Base-by-base conservation (phyloP, 352 stramenopile species). In the Globisporangium alternatum region DNA sequence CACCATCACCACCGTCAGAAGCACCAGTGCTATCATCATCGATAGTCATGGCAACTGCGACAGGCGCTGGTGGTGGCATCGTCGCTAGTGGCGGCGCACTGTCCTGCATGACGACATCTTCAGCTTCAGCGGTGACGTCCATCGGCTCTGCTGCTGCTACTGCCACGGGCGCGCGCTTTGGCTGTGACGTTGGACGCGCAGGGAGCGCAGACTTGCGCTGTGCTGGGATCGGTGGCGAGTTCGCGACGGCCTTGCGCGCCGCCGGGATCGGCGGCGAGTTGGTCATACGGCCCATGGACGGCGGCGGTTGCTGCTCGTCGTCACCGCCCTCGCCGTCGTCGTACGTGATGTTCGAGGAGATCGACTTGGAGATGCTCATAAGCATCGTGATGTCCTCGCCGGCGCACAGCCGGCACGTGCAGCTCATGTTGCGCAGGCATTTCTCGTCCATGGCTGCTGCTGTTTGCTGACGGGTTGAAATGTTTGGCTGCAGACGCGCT, bases 401-500 rank as follows among this genome's bases (percentile, higher is more conserved):
- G 21, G 81, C 76, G 70, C 88, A 96, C 64, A 95, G 81, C 54
- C 69, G 77, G 74, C 88, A 96, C 62, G 63, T 90, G 80, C 88
- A 96, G 68, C 78, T 96, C 81, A 93, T 91, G 70, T 88, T 95
- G 62, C 88, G 86, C 43, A 95, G 73, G 55, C 88, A 96, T 75
- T 87, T 89, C 44, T 91, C 82, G 35, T 72, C 77, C 84, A 93
- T 93, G n/a, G 35, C 66, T 47, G 49, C 56, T 47, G 21, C 22
- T 64, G 31, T 28, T 45, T 28, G 21, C 17, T 43, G 30, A 44
- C 43, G 15, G 15, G 49, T 15, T 35, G 51, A 3, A 13, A 22
- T 3, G n/a, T 19, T 17, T 21, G 13, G 48, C 5, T 7, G 19
- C 15, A 30, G 21, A 30, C 39, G 48, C 48, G 30, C 48, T 55